A percentile compares a stretch with the other conserved stretches of the same genome.
Conservation (phyloP, 352 stramenopile species). For the Pythium phragmiticola region DNA sequence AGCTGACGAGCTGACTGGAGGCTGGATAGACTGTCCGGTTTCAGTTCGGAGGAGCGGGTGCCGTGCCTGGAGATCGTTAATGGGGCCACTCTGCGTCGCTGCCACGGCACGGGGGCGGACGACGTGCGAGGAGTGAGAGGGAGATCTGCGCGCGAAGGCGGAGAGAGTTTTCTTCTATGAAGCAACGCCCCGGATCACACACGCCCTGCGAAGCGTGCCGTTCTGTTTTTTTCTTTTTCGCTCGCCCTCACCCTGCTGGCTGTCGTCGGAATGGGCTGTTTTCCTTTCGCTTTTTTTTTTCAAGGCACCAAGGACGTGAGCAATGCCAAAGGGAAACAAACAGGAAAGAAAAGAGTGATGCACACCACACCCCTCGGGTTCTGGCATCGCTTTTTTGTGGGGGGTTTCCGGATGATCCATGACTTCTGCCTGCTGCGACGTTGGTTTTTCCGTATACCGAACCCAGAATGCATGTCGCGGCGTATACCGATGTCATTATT, state of each 20-base stretch:
- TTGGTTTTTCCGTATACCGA: conserved; percentile 17
- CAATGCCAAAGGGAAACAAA: conserved; percentile 12
- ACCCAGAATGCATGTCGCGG: conserved; percentile 7
- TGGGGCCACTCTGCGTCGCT: neutral
- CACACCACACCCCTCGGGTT: conserved; percentile 9
- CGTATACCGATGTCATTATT: conserved; percentile 5
- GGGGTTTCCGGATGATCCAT: conserved; percentile 20
- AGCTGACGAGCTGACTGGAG: neutral
- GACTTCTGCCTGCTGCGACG: neutral
- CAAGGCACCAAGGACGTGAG: conserved; percentile 19
- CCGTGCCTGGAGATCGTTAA: too few species aligned
- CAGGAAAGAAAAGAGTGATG: conserved; percentile 20
- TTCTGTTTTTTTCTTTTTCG: conserved; percentile 37
- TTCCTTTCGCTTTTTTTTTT: conserved; percentile 27
- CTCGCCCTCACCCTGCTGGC: conserved; percentile 9
- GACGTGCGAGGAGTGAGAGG: neutral
- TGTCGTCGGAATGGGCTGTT: conserved; percentile 17
- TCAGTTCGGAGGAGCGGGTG: conserved; percentile 10
- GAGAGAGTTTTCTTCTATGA: conserved; percentile 13
- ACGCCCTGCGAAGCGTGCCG: neutral
- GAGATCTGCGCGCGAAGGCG: conserved; percentile 5
- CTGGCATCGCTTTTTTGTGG: conserved; percentile 11
- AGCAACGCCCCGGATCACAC: neutral
- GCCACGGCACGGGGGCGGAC: neutral
- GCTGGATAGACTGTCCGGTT: conserved; percentile 5